A percentile compares a stretch with the other conserved stretches of the same genome.
These are phyloP conservation scores for Plasmodium adleri DNA, from an alignment of 169 alveolate species.

Conservation along the genomic window DNA sequence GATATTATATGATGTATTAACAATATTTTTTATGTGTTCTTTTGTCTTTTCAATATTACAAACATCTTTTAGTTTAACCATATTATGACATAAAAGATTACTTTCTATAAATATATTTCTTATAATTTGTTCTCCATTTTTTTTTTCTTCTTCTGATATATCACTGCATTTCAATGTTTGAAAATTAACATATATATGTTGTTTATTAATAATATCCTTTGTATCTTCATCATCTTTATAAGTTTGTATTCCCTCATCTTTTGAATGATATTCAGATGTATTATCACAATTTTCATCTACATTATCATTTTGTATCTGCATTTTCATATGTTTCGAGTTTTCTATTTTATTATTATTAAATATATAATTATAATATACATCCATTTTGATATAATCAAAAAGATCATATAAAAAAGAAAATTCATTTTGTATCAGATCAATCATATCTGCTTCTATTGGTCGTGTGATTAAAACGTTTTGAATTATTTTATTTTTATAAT, in stretches of 20 bases:
- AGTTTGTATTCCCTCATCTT: not conserved
- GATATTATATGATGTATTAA: slow-evolving; percentile 30
- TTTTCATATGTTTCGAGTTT: not conserved
- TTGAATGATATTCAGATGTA: not conserved
- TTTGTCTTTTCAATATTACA: slow-evolving; percentile 49
- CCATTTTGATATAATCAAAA: slow-evolving; percentile 89
- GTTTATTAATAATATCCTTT: not conserved
- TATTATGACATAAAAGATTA: slow-evolving; percentile 17
- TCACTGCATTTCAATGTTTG: slow-evolving; percentile 29
- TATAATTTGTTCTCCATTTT: slow-evolving; percentile 40
- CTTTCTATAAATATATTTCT: slow-evolving; percentile 41
- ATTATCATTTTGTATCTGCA: not conserved
- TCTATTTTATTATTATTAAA: slow-evolving; percentile 4
- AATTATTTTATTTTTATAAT: too few species aligned
- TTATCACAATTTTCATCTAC: not conserved
- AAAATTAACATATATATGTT: slow-evolving; percentile 44
- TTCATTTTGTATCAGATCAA: slow-evolving; percentile 90
- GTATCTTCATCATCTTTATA: not conserved
- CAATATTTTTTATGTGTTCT: slow-evolving; percentile 49
- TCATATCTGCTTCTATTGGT: slow-evolving; percentile 90
- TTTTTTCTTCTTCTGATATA: slow-evolving; percentile 41
- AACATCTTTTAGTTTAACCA: slow-evolving; percentile 16
- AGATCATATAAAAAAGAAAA: slow-evolving; percentile 93
- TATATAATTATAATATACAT: slow-evolving; percentile 51
- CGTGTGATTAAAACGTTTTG: slow-evolving; percentile 79